A percentile compares a stretch with the other conserved stretches of the same genome.
phyloP scores from a whole-genome alignment of 345 rosid species.

The Murraya paniculata region DNA sequence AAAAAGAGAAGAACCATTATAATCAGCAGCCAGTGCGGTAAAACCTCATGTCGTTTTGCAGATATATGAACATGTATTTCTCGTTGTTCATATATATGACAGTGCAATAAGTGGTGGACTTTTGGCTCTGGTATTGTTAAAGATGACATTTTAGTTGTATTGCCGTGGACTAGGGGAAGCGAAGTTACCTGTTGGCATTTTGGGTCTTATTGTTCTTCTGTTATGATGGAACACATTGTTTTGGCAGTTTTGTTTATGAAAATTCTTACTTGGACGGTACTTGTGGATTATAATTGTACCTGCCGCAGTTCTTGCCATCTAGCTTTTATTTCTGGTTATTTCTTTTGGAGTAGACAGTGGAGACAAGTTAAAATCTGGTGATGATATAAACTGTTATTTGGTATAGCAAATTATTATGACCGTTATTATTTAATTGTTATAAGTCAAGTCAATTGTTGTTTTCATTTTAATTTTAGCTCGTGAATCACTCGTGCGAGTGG shows the following conservation, averaged over 20 bases:
- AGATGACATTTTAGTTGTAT: constrained; percentile 23
- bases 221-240: constrained; percentile 23
- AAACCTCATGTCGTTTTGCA: constrained; percentile 4
- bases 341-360: not conserved
- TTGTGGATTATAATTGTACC: constrained; percentile 4
- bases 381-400: too few relatives aligned
- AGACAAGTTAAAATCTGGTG: not conserved
- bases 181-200: constrained; percentile 9
- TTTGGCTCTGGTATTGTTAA: constrained; percentile 2
- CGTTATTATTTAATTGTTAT: too few relatives aligned
- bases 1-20: constrained; percentile 74
- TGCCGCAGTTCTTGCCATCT: not conserved
- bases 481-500: too few relatives aligned
- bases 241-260: constrained; percentile 29
- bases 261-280: constrained; percentile 15
- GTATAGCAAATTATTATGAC: too few relatives aligned
- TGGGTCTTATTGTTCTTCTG: constrained; percentile 19
- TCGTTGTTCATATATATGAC: constrained; percentile 33
- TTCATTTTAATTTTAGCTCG: too few relatives aligned
- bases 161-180: constrained; percentile 12
- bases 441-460: too few relatives aligned
- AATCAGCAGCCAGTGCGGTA: constrained; percentile 74
- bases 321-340: not conserved
- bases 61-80: constrained; percentile 28
- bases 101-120: constrained; percentile 19